Evolutionary conservation across 1,284 basidiomycete species (phyloP), one percentile per base, ranked within the genome.

Genomic region (Fistulina hepatica): DNA sequence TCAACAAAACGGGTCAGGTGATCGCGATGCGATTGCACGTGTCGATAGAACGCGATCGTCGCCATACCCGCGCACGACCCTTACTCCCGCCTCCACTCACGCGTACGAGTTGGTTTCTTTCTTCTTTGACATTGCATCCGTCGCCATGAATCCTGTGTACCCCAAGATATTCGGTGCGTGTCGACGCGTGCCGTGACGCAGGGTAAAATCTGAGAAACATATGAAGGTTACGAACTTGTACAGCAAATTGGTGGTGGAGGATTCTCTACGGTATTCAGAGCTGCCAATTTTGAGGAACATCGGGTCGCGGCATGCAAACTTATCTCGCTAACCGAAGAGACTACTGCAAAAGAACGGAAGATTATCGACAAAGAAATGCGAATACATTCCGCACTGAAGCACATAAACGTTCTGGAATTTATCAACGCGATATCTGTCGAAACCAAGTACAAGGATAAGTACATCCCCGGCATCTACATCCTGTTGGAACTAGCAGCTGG

Each of bases 281-380:
- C 88, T 0, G 74, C 83, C 19, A 71, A 91, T 55, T 55, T 84
- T 32, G 58, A 67, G n/a, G 64, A 71, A 6, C 69, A 71, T 41
- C 67, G 58, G 12, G 72, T 88, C 2, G 88, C 84, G 1, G 91
- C 91, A 13, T 90, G 90, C 67, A 95, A 94, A 59, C 64, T 92
- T 24, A 71, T 92, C 47, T 56, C 63, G 13, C 61, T 92, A 35
- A 78, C 72, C 0, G 55, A 66, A 6, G 50, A 72, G 34, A 78
- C 77, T 5, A 73, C 73, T 0, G 66, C 73, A 3, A 65, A 68
- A 30, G 72, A 83, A 26, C 68, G 83, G 44, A 91, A 90, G 55
- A 72, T 71, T n/a, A 64, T 91, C 12, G 80, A 95, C 44, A 95
- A 93, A 55, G 94, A 98, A 59, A 93, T 97, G 57, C 78, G 86